Evolutionary conservation across 352 stramenopile genomes (phyloP).

Genomic region (Pythium plurisporium): DNA sequence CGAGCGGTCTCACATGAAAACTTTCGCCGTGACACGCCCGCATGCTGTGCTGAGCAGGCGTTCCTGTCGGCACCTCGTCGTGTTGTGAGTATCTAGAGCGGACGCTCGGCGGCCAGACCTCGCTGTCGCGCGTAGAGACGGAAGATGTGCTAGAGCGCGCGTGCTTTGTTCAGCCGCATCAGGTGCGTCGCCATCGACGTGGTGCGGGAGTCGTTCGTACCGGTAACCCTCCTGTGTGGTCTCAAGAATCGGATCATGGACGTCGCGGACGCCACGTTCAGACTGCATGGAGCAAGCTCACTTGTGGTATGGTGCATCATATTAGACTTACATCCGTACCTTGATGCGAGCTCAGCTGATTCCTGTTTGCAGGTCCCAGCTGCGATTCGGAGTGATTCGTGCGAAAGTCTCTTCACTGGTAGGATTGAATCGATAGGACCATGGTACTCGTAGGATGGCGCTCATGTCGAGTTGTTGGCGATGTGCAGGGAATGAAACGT

Average conservation of each 20-base stretch:
- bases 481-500: conserved; percentile 22
- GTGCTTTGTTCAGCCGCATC: conserved; percentile 59
- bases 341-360: background rate
- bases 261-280: conserved; percentile 15
- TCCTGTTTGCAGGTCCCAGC: conserved; percentile 18
- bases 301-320: conserved; percentile 15
- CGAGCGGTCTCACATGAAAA: background rate
- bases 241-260: conserved; percentile 24
- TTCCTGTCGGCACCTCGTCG: conserved; percentile 34
- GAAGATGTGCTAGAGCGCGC: conserved; percentile 73
- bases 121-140: background rate
- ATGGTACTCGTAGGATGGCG: too few species aligned
- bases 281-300: background rate
- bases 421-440: too few species aligned
- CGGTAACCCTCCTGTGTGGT: background rate
- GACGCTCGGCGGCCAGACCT: background rate
- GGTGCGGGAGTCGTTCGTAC: background rate
- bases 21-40: too few species aligned
- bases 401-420: conserved; percentile 30
- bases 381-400: conserved; percentile 10
- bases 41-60: conserved; percentile 27
- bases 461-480: background rate
- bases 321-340: background rate
- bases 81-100: conserved; percentile 39
- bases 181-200: conserved; percentile 2